These are phyloP conservation scores for Suhomyces bribrorum DNA, from an alignment of 1,139 yeast genomes.

Conservation along the genomic window DNA sequence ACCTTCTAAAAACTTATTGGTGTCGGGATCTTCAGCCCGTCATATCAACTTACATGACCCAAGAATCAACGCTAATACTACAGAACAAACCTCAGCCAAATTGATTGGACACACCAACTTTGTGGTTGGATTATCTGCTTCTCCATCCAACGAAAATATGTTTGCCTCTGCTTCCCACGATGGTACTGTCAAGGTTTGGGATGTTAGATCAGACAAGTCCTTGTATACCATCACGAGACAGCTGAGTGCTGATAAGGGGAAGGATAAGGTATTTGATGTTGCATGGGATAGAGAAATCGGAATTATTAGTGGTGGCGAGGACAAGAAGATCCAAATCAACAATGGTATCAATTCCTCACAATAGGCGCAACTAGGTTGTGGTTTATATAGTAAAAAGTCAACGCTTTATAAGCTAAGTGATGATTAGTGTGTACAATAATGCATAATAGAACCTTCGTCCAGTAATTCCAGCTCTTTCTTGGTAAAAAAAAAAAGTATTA, in stretches of 20 bases:
- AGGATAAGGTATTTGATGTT: slow-evolving; percentile 78
- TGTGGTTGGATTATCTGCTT: slow-evolving; percentile 74
- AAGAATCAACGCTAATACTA: slow-evolving; percentile 45
- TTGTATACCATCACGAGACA: slow-evolving; percentile 83
- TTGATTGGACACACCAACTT: slow-evolving; percentile 89
- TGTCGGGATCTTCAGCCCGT: slow-evolving; percentile 94
- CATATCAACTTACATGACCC: slow-evolving; percentile 95
- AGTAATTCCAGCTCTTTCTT: no score
- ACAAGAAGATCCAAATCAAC: slow-evolving; percentile 88
- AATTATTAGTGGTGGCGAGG: slow-evolving; percentile 91
- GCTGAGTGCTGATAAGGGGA: slow-evolving; percentile 33
- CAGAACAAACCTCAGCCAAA: slow-evolving; percentile 56
- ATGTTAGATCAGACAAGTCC: slow-evolving; percentile 83
- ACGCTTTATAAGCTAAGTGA: no score
- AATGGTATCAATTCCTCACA: slow-evolving; percentile 22
- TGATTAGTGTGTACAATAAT: neutral
- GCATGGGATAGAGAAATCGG: slow-evolving; percentile 82
- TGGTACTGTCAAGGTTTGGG: slow-evolving; percentile 96
- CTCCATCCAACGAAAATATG: slow-evolving; percentile 77
- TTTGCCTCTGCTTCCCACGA: slow-evolving; percentile 91
- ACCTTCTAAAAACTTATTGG: slow-evolving; percentile 66
- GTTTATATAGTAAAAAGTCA: no score
- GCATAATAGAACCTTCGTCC: neutral
- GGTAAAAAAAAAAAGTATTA: no score
- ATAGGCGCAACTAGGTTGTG: neutral